Evolutionary conservation across 768 basidiomycete species (phyloP).

Genomic region (Chalciporus chontae): DNA sequence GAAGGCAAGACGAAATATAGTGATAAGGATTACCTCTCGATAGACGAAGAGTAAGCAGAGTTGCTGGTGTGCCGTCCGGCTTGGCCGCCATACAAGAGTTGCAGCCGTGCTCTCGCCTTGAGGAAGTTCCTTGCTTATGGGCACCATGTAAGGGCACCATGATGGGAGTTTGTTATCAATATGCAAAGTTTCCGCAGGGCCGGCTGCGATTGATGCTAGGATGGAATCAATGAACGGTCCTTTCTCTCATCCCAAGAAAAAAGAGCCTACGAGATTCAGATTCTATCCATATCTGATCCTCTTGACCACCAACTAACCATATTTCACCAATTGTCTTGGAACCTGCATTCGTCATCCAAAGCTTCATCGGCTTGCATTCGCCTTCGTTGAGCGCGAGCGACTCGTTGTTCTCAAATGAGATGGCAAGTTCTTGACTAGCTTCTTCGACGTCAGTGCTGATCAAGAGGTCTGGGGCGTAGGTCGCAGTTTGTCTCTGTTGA

Average conservation of each 20-base stretch:
- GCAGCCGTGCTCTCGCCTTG: conserved; percentile 51
- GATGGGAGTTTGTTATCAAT: conserved; percentile 52
- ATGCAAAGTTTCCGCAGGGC: conserved; percentile 37
- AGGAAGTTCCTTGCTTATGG: conserved; percentile 35
- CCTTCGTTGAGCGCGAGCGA: conserved; percentile 60
- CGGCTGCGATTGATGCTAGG: conserved; percentile 12
- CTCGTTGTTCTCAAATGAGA: conserved; percentile 52
- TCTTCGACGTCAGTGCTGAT: conserved; percentile 62
- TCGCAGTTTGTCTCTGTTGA: conserved; percentile 60
- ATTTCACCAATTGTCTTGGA: conserved; percentile 56
- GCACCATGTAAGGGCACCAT: conserved; percentile 45
- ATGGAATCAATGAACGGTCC: conserved; percentile 4
- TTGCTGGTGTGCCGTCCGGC: conserved; percentile 43
- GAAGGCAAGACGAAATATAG: neutral
- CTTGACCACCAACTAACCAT: conserved; percentile 62
- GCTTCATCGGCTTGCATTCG: conserved; percentile 50
- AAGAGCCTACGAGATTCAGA: conserved; percentile 16
- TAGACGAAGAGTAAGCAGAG: conserved; percentile 65
- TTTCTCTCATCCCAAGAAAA: neutral
- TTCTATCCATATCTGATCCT: conserved; percentile 61
- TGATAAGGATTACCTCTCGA: conserved; percentile 46
- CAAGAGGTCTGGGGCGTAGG: conserved; percentile 67
- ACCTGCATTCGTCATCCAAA: conserved; percentile 71
- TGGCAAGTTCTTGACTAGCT: conserved; percentile 59
- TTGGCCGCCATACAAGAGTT: conserved; percentile 53